Percentiles rank a stretch among this genome's conserved stretches.
These are phyloP conservation scores for Arthroderma uncinatum DNA, from an alignment of 2,329 filamentous ascomycete species.

Conservation along the genomic window DNA sequence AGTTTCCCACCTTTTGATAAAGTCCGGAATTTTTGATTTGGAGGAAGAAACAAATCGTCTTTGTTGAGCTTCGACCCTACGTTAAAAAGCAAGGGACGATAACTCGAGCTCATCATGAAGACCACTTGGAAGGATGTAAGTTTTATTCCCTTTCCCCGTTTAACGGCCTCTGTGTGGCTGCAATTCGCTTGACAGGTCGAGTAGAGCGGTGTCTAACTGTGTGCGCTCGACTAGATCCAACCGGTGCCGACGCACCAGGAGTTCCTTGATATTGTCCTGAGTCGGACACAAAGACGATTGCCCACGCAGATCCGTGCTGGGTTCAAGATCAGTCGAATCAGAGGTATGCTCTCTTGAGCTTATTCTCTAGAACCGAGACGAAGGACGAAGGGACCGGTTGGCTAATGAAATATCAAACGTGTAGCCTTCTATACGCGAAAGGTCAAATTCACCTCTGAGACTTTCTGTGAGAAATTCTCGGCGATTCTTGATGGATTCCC, in stretches of 20 bases:
- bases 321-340: constrained; percentile 90
- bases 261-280: constrained; percentile 95
- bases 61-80: not conserved
- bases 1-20: constrained; percentile 4
- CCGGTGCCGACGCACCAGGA: constrained; percentile 87
- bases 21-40: constrained; percentile 4
- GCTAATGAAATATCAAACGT: constrained; percentile 20
- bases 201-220: not conserved
- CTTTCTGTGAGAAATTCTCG: constrained; percentile 85
- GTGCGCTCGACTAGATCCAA: constrained; percentile 56
- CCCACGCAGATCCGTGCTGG: constrained; percentile 92
- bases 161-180: constrained; percentile 25
- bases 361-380: not conserved
- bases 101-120: constrained; percentile 39
- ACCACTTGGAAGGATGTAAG: constrained; percentile 49
- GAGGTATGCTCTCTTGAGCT: constrained; percentile 35
- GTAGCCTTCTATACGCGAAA: constrained; percentile 88
- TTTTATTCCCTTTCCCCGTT: constrained; percentile 19
- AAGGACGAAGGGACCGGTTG: not conserved
- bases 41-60: not conserved
- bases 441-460: constrained; percentile 97
- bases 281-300: constrained; percentile 79
- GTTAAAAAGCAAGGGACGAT: not conserved
- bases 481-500: constrained; percentile 89
- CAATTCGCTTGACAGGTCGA: not conserved